A percentile compares a stretch with the other conserved stretches of the same genome.
Conservation (phyloP, 2,329 filamentous ascomycete species). For the Metarhizium brunneum region DNA sequence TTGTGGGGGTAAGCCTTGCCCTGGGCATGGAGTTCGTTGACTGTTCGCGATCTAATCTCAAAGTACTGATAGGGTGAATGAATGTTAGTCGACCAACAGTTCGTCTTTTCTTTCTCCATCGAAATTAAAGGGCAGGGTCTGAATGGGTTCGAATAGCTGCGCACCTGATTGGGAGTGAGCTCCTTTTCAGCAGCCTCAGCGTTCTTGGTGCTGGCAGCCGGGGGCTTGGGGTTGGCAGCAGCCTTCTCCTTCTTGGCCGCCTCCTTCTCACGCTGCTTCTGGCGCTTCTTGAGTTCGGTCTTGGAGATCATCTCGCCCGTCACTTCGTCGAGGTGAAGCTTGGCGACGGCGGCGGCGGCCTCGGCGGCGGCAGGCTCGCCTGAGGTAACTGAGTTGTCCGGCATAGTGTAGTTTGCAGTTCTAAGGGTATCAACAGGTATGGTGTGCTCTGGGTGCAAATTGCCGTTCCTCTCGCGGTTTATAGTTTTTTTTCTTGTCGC, state of each 20-base stretch:
- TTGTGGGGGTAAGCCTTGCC: constrained; percentile 70
- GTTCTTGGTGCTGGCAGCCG: constrained; percentile 32
- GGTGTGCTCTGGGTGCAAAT: not conserved
- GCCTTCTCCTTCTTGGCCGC: constrained; percentile 84
- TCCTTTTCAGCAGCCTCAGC: constrained; percentile 57
- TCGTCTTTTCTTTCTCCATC: not conserved
- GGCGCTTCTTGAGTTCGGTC: constrained; percentile 86
- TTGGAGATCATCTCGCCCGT: constrained; percentile 84
- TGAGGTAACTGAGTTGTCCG: constrained; percentile 21
- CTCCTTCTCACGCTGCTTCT: constrained; percentile 83
- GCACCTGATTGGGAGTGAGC: constrained; percentile 44
- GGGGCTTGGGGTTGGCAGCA: constrained; percentile 61
- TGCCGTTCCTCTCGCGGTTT: not conserved
- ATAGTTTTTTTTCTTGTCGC: not conserved
- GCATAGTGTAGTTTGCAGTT: constrained; percentile 14
- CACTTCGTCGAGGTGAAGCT: constrained; percentile 81
- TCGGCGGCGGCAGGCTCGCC: constrained; percentile 35
- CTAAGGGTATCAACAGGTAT: not conserved
- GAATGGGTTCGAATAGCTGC: not conserved
- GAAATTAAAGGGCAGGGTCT: not conserved
- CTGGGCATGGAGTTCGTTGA: constrained; percentile 39
- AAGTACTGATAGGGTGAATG: constrained; percentile 53
- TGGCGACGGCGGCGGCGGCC: constrained; percentile 49
- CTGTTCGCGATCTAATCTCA: constrained; percentile 79
- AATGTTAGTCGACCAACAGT: not conserved